A percentile compares a stretch with the other conserved stretches of the same genome.
phyloP scores from a whole-genome alignment of 2,329 filamentous ascomycete species.

The Colletotrichum gigasporum region DNA sequence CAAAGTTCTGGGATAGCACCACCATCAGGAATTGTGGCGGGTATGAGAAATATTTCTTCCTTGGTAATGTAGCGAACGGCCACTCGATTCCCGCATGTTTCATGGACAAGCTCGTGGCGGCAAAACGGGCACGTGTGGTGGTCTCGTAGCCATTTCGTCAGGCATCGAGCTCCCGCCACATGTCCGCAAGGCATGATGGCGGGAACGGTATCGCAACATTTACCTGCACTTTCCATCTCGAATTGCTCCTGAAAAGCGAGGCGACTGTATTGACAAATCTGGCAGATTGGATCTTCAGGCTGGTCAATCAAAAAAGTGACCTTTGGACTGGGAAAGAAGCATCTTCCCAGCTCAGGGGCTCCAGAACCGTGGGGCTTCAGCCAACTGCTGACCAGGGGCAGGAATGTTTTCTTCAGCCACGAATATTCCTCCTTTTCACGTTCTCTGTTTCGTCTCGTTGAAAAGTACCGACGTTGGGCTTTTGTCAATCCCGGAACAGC shows the following conservation, averaged over 20 bases:
- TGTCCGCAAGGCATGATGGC: conserved; percentile 48
- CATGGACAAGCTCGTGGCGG: conserved; percentile 38
- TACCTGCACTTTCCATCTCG: background rate
- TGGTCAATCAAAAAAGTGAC: conserved; percentile 40
- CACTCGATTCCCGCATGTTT: conserved; percentile 41
- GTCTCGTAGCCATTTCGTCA: conserved; percentile 38
- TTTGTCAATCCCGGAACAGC: background rate
- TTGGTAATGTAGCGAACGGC: conserved; percentile 37
- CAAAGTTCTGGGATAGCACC: conserved; percentile 41
- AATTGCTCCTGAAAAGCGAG: conserved; percentile 29
- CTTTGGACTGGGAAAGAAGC: conserved; percentile 39
- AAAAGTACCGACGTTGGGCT: background rate
- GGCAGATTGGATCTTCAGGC: conserved; percentile 36
- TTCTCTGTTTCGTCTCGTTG: background rate
- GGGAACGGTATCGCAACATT: conserved; percentile 26
- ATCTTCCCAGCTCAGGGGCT: conserved; percentile 8
- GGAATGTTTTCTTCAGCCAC: background rate
- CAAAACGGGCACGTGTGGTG: conserved; percentile 47
- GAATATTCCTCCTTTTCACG: background rate
- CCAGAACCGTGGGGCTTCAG: background rate
- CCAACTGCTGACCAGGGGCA: conserved; percentile 6
- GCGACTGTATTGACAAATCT: conserved; percentile 37
- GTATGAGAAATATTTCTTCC: conserved; percentile 43
- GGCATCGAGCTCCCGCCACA: conserved; percentile 40
- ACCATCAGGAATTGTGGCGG: conserved; percentile 42